These are phyloP conservation scores for Pleurotus eryngii DNA, from an alignment of 768 basidiomycete species.

Conservation along the genomic window DNA sequence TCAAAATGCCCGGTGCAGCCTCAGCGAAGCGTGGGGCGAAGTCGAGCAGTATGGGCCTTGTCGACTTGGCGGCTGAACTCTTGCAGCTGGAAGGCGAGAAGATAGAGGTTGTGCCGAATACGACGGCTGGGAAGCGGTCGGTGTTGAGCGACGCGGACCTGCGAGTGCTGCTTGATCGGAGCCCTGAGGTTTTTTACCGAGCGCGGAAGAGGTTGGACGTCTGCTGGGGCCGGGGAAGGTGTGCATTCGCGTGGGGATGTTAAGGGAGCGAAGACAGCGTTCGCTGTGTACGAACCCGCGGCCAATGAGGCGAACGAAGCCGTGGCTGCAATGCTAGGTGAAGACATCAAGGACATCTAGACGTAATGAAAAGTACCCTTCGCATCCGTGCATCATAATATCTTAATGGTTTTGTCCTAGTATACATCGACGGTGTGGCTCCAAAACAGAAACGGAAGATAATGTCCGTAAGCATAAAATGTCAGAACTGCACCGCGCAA, in stretches of 20 bases:
- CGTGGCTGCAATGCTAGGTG: constrained; percentile 66
- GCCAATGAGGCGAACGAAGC: constrained; percentile 62
- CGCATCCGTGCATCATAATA: too few species aligned
- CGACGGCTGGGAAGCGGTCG: constrained; percentile 61
- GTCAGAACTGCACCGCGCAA: too few species aligned
- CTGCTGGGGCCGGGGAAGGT: constrained; percentile 23
- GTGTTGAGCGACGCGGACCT: constrained; percentile 84
- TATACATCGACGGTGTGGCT: too few species aligned
- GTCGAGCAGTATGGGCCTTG: constrained; percentile 51
- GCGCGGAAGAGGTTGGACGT: constrained; percentile 74
- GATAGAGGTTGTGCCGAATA: constrained; percentile 80
- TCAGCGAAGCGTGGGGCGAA: constrained; percentile 38
- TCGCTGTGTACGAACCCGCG: constrained; percentile 76
- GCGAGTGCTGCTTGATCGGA: constrained; percentile 75
- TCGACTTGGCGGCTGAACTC: constrained; percentile 77
- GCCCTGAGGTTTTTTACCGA: constrained; percentile 67
- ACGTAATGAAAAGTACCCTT: too few species aligned
- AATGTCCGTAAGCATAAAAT: too few species aligned
- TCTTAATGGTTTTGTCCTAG: too few species aligned
- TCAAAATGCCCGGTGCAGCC: constrained; percentile 66
- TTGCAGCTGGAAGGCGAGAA: constrained; percentile 84
- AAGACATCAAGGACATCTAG: constrained; percentile 22
- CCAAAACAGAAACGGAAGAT: too few species aligned
- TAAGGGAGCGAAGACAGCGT: constrained; percentile 48
- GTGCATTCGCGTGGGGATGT: constrained; percentile 16